Base-by-base conservation (phyloP, 1,284 basidiomycete genomes). In the Boletellus deceptivus region DNA sequence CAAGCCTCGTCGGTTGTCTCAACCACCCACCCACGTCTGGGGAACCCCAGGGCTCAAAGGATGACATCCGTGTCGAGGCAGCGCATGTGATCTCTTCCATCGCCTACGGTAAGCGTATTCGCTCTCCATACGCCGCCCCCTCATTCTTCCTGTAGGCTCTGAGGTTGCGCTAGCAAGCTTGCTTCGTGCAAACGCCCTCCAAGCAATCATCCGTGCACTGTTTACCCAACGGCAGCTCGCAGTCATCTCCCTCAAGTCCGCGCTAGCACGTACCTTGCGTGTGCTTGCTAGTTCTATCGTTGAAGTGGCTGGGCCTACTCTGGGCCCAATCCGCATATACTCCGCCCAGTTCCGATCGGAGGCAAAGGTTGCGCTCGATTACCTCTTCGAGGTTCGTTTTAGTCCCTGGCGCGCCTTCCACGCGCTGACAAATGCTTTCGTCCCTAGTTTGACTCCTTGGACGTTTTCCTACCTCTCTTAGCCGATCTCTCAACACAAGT, bases 21-120 rank as follows among this genome's bases (percentile, higher is more conserved):
- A 79, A 79, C 49, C 69, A 71, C 24, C 70, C 73, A 2, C 66
- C 69, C 10, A 55, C 63, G 16, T 54, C 64, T 13, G 65, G 67
- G 29, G 72, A 72, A 24, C 56, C 72, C 0, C 65, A 68, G 53
- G 64, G 62, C 11, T 74, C 74, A 3, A 64, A 69, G 44, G 70
- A 79, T 16, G 78, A 82, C 29, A 72, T 83, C 34, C 77, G 83
- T 8, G 74, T 83, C 43, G 88, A 90, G 60, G 84, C 87, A 0
- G 84, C 86, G 0, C 84, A 89, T 58, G 75, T 90, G 36, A 73
- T 90, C 16, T 77, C 86, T 0, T 90, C 88, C 0, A 72, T 91
- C 10, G 78, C 86, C 0, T 84, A 86, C 54, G 85, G 84, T 53
- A 43, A 64, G 49, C 8, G 16, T n/a, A 2, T 3, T 3, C 22